Percentiles rank a stretch among this genome's conserved stretches.
These are phyloP conservation scores for Abelmoschus esculentus DNA, from an alignment of 345 rosid genomes.

Conservation along the genomic window DNA sequence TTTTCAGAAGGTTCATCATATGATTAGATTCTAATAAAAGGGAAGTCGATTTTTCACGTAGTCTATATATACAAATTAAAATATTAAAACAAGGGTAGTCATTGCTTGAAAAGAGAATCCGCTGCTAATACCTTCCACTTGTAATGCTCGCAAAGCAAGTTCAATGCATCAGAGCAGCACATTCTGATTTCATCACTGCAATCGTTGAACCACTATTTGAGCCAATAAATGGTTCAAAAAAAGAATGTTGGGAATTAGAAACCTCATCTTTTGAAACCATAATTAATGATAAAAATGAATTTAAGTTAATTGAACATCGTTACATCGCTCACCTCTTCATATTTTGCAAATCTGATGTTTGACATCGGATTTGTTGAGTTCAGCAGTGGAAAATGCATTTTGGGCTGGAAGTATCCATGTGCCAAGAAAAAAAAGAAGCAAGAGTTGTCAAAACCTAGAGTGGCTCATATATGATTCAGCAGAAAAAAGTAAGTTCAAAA, in stretches of 20 bases:
- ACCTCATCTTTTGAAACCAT: not conserved
- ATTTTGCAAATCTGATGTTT: constrained; percentile 45
- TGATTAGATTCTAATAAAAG: not conserved
- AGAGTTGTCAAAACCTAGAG: no score
- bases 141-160: constrained; percentile 27
- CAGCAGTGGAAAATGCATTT: constrained; percentile 40
- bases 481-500: not conserved
- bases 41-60: not conserved
- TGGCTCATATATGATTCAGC: no score
- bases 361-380: constrained; percentile 28
- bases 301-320: not conserved
- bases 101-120: not conserved
- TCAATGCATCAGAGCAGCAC: constrained; percentile 42
- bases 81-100: not conserved
- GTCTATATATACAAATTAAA: not conserved
- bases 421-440: not conserved
- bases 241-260: not conserved
- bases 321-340: constrained; percentile 38
- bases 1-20: not conserved
- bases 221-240: constrained; percentile 22
- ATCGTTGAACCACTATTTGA: constrained; percentile 62
- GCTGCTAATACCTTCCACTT: constrained; percentile 52
- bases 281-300: not conserved
- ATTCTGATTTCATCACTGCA: constrained; percentile 43
- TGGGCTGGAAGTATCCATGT: constrained; percentile 25